phyloP scores from a whole-genome alignment of 176 grass and related monocot species.

The Eleusine indica region DNA sequence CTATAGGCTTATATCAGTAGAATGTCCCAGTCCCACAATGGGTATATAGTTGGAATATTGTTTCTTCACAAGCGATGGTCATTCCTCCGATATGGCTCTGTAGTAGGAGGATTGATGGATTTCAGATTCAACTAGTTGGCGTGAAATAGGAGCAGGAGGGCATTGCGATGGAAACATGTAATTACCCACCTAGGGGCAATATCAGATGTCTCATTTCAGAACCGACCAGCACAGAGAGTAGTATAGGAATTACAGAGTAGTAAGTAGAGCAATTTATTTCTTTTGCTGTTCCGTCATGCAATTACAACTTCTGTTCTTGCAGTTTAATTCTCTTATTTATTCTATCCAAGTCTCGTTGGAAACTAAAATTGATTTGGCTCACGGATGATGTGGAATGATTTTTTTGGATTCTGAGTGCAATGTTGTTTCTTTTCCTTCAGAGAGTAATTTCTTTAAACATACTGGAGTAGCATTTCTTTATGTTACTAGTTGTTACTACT shows the following conservation, averaged over 20 bases:
- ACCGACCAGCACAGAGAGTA: no score
- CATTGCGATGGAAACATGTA: background rate
- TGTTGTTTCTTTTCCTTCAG: background rate
- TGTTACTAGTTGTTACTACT: no score
- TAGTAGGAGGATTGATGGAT: background rate
- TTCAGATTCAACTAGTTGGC: background rate
- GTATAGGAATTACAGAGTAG: background rate
- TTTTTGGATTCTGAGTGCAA: background rate
- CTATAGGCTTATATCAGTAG: background rate
- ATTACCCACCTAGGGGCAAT: background rate
- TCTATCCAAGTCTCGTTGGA: background rate
- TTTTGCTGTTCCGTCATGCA: background rate
- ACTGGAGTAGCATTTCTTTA: background rate
- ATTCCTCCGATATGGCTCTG: background rate
- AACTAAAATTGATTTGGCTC: background rate
- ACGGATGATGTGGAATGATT: background rate
- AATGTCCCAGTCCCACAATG: background rate
- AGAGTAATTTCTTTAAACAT: background rate
- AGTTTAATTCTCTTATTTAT: background rate
- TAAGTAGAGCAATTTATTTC: background rate
- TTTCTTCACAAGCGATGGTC: background rate
- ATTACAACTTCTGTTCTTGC: background rate
- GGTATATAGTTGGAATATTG: background rate
- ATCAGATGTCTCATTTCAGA: background rate
- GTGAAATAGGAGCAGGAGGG: background rate